Percentiles rank a stretch among this genome's conserved stretches.
Conservation (phyloP, 2,329 filamentous ascomycete species). For the Dactylellina leptospora region DNA sequence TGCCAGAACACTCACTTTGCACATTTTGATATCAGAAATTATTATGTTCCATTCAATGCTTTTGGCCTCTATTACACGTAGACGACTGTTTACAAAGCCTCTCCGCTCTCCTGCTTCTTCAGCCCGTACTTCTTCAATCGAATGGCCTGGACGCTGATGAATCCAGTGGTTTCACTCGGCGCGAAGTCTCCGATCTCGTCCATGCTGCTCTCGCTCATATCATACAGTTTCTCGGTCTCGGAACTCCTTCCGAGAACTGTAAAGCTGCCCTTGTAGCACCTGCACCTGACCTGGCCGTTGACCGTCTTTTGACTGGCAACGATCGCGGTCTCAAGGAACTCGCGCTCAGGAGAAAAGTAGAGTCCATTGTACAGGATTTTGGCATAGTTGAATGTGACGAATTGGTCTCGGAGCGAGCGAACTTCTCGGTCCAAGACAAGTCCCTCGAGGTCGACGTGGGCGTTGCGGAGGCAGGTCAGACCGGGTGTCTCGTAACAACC, state of each 20-base stretch:
- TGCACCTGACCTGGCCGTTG: constrained; percentile 71
- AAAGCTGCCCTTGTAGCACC: constrained; percentile 73
- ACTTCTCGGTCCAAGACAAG: constrained; percentile 75
- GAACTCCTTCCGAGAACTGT: constrained; percentile 69
- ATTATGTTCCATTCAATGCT: too few relatives aligned
- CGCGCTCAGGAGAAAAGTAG: constrained; percentile 74
- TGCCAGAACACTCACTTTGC: neutral
- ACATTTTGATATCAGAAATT: too few relatives aligned
- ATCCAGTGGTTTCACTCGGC: constrained; percentile 72
- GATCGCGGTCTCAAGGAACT: constrained; percentile 74
- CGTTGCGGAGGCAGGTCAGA: constrained; percentile 67
- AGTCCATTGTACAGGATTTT: constrained; percentile 70
- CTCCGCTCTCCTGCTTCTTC: constrained; percentile 54
- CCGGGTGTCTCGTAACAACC: constrained; percentile 80
- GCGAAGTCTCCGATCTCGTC: constrained; percentile 75
- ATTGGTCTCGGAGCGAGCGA: constrained; percentile 74
- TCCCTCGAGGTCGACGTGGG: constrained; percentile 72
- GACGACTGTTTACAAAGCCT: too few relatives aligned
- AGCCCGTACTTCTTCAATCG: constrained; percentile 66
- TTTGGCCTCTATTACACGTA: too few relatives aligned
- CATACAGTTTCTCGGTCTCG: constrained; percentile 75
- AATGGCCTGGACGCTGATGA: constrained; percentile 76
- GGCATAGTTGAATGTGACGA: constrained; percentile 72
- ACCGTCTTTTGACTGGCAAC: constrained; percentile 69
- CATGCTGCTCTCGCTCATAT: constrained; percentile 73